phyloP scores from a whole-genome alignment of 345 rosid species.

The Brassica carinata region DNA sequence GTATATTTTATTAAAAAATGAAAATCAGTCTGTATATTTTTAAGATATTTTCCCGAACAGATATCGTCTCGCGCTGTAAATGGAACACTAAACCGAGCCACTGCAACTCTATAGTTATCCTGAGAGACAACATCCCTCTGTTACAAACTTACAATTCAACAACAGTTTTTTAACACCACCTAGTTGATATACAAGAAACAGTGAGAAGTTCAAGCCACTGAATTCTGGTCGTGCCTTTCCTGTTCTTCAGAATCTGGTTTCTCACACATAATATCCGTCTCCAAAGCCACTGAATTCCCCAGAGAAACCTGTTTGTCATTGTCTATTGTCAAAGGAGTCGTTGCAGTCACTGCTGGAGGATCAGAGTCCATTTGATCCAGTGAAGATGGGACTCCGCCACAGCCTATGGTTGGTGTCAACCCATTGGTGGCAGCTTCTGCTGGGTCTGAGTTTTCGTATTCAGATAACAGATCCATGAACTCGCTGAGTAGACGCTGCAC shows the following conservation, averaged over 20 bases:
- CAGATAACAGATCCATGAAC: conserved; percentile 91
- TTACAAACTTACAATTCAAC: conserved; percentile 3
- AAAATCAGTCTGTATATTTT: too few relatives aligned
- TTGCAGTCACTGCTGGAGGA: conserved; percentile 27
- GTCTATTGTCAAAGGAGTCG: conserved; percentile 27
- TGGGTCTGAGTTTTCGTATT: conserved; percentile 56
- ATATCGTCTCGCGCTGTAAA: not conserved
- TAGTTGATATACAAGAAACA: conserved; percentile 34
- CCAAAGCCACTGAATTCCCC: conserved; percentile 13
- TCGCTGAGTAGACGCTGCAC: conserved; percentile 94
- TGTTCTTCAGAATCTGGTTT: conserved; percentile 19
- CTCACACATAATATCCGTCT: not conserved
- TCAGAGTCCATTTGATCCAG: conserved; percentile 35
- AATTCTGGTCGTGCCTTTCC: conserved; percentile 2
- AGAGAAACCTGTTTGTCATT: conserved; percentile 30
- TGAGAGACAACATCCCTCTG: conserved; percentile 23
- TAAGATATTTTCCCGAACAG: too few relatives aligned
- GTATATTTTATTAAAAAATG: too few relatives aligned
- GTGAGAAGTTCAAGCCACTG: conserved; percentile 12
- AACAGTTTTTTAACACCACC: not conserved
- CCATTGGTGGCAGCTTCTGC: conserved; percentile 25
- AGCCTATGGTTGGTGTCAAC: conserved; percentile 9
- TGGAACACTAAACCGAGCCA: not conserved
- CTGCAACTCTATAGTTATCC: conserved; percentile 19
- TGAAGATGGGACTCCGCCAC: conserved; percentile 36